These are phyloP conservation scores for Spiraea crenata DNA, from an alignment of 331 rosid genomes.

Conservation along the genomic window DNA sequence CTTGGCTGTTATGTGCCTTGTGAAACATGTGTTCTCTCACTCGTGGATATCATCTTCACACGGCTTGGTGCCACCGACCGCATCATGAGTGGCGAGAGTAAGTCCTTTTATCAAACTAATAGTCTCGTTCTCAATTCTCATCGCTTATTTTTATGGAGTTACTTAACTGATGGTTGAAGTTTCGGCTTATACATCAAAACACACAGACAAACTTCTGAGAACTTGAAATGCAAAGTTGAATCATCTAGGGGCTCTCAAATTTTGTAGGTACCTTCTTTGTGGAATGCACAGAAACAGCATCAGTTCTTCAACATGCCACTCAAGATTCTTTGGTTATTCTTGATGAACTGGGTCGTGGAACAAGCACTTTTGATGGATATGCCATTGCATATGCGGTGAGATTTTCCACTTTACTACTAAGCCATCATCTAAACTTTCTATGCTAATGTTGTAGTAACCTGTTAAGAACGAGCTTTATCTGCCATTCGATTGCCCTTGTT, in stretches of 20 bases:
- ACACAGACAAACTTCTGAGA: background rate
- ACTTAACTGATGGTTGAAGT: no score
- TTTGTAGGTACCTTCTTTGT: slow-evolving; percentile 81
- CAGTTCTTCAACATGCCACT: slow-evolving; percentile 84
- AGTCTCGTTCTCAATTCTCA: background rate
- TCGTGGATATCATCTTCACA: slow-evolving; percentile 86
- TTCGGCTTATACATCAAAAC: background rate
- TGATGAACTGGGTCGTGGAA: slow-evolving; percentile 96
- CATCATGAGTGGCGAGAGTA: slow-evolving; percentile 98
- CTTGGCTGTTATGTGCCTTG: slow-evolving; percentile 93
- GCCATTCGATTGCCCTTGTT: background rate
- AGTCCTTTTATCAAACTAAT: slow-evolving; percentile 30
- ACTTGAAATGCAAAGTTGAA: slow-evolving; percentile 14
- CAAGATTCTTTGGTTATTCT: slow-evolving; percentile 92
- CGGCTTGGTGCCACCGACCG: slow-evolving; percentile 97
- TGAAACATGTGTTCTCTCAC: slow-evolving; percentile 68
- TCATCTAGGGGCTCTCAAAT: slow-evolving; percentile 16
- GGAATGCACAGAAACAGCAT: slow-evolving; percentile 94
- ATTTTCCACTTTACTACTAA: background rate
- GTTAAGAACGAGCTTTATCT: background rate
- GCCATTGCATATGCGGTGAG: slow-evolving; percentile 98
- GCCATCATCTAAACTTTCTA: background rate
- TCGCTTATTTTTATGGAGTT: no score
- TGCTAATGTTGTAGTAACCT: background rate
- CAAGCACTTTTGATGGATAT: slow-evolving; percentile 96